Conservation (phyloP, 2,329 filamentous ascomycete genomes). For the Colletotrichum musae region DNA sequence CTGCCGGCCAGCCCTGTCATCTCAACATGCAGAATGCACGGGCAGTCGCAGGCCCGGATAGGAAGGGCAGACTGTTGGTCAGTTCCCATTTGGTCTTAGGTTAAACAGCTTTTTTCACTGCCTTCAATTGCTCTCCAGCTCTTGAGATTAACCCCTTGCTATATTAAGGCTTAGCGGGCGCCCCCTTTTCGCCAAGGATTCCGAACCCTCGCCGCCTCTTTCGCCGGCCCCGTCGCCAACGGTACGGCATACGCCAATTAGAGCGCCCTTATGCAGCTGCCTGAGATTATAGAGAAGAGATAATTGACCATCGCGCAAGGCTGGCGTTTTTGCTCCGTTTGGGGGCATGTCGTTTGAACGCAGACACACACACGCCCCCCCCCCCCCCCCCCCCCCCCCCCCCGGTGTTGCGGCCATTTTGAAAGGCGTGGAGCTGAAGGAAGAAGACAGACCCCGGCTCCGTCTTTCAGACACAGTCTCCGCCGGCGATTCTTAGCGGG, state of each 20-base stretch:
- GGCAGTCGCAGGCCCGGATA: background rate
- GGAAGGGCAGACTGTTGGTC: background rate
- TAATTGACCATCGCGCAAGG: conserved; percentile 3
- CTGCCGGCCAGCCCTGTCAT: conserved; percentile 9
- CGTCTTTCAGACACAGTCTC: background rate
- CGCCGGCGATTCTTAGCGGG: background rate
- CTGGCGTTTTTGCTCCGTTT: conserved; percentile 14
- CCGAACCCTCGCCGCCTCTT: background rate
- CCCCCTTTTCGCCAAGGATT: conserved; percentile 5
- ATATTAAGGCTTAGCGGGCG: conserved; percentile 4
- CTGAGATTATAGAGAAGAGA: conserved; percentile 8
- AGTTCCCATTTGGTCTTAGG: background rate
- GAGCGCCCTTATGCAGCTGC: background rate
- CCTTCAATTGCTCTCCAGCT: background rate
- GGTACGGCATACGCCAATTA: background rate
- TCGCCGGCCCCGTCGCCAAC: background rate
- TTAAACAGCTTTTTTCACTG: too few relatives aligned
- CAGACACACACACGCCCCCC: background rate
- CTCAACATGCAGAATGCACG: conserved; percentile 17
- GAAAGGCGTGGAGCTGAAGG: background rate
- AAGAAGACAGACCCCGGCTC: too few relatives aligned
- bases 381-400: too few relatives aligned
- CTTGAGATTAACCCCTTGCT: background rate
- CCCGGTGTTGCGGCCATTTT: conserved; percentile 6
- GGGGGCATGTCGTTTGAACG: conserved; percentile 5